Base-by-base conservation (phyloP, 2,329 filamentous ascomycete genomes). In the Rachicladosporium sp. region DNA sequence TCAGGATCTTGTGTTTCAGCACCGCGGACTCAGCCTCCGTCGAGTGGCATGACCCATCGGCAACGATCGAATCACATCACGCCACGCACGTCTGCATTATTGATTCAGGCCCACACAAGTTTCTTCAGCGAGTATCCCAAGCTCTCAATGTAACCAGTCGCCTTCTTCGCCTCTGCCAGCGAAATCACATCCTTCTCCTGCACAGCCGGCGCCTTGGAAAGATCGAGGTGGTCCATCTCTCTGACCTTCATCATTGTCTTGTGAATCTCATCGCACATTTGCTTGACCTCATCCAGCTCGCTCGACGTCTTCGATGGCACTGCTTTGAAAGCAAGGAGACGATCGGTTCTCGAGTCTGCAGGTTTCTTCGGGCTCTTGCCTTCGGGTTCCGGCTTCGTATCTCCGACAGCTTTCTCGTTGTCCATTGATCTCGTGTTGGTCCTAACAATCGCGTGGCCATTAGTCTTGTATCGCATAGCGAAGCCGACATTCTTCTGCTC, bases 41-140 rank as follows among this genome's bases (percentile, higher is more conserved):
- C 15, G 15, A 19, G 15, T 19, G 15, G 15, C 15, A 19, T 19
- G 15, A 19, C 15, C 15, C 15, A 19, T 19, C 15, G 15, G 15
- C 15, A 19, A 19, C 15, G 15, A 19, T 19, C 15, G 15, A 19
- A 19, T 19, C 15, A 19, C 15, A 19, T 19, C 15, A 19, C 15
- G 15, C 15, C 15, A 19, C 15, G 15, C 15, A 19, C 15, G 15
- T 19, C 15, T 19, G 15, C 15, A 19, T 19, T 19, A 19, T 19
- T 19, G 15, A 19, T 19, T 61, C 52, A 76, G 2, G 71, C 70
- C 91, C 91, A 96, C 9, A 98, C 87, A 57, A 96, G 64, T 68
- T 85, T 93, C 74, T 94, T 95, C 52, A 96, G 71, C 43, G 81
- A 82, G 66, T 96, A 87, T 1, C 87, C 85, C 54, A 93, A 63